A percentile compares a stretch with the other conserved stretches of the same genome.
These are phyloP conservation scores for Vaccinium darrowii DNA, from an alignment of 148 eudicot species.

Conservation along the genomic window DNA sequence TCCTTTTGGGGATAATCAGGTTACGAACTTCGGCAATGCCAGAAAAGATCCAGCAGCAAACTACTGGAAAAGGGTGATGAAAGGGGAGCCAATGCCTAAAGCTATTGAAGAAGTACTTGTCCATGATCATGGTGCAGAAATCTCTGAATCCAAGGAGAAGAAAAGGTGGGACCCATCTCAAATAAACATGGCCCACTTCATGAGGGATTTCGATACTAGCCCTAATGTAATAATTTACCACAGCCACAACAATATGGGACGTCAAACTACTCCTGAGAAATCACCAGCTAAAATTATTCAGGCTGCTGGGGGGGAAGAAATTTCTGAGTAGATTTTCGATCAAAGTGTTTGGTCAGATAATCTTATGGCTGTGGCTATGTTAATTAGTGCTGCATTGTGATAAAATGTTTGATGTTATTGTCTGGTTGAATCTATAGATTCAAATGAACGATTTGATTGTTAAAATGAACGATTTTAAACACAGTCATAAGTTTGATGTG, in stretches of 20 bases:
- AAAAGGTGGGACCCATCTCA: background rate
- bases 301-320: no score
- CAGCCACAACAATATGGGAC: background rate
- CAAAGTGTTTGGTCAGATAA: no score
- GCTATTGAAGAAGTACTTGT: constrained; percentile 30
- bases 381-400: no score
- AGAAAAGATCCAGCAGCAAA: constrained; percentile 34
- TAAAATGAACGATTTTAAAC: no score
- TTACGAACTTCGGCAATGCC: constrained; percentile 22
- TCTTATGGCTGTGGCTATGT: no score
- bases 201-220: constrained; percentile 26
- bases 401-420: no score
- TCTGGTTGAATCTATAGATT: no score
- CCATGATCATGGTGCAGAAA: background rate
- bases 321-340: no score
- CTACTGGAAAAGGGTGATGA: constrained; percentile 53
- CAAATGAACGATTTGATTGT: no score
- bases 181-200: constrained; percentile 18
- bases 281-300: no score
- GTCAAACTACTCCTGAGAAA: no score
- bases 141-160: background rate
- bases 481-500: no score
- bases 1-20: constrained; percentile 23
- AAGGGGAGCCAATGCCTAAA: constrained; percentile 50
- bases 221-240: constrained; percentile 39